Evolutionary conservation across 1,284 basidiomycete species (phyloP), one percentile per base, ranked within the genome.

Genomic region (Rhodotorula sp.): DNA sequence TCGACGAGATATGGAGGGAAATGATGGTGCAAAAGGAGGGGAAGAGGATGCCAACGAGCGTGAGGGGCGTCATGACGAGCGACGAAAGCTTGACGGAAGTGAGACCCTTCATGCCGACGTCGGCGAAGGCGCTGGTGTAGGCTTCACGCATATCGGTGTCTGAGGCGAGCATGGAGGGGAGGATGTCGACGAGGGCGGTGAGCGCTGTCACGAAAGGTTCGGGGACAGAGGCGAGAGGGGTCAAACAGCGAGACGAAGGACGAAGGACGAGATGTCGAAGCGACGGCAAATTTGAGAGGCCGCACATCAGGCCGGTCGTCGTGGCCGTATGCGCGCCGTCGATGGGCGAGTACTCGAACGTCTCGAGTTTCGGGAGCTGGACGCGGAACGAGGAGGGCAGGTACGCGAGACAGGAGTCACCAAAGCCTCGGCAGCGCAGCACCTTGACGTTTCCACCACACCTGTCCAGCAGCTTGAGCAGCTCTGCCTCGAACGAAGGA

Each of bases 391-490:
- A 11, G 22, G 46, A 4, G 6, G 58, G 26, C 2, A 64, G 24
- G 26, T 4, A 11, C 15, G 47, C 46, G 20, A 64, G 20, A 24
- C 30, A 20, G 0, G 40, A 7, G 48, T 61, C 60, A 20, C 67
- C 67, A 44, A 65, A 69, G n/a, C 67, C 67, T 10, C 59, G 59
- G 24, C 60, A 30, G 11, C 62, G 44, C 10, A 69, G 28, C 26
- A 30, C 47, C 15, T n/a, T 55, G 13, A 68, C n/a, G 0, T 48
- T 34, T 2, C 18, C 13, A 2, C 51, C 52, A 30, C 53, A 52
- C 2, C 13, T 9, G 2, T 10, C 13, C 16, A 64, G 11, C 2
- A 65, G 31, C 1, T 44, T 48, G 63, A 59, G 24, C 8, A 65
- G 51, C 11, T 47, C 51, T 15, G 20, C 9, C 16, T 37, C 48